Evolutionary conservation across 2,329 filamentous ascomycete species (phyloP), one percentile per base, ranked within the genome.

Genomic region (Nannizziopsis barbatae): DNA sequence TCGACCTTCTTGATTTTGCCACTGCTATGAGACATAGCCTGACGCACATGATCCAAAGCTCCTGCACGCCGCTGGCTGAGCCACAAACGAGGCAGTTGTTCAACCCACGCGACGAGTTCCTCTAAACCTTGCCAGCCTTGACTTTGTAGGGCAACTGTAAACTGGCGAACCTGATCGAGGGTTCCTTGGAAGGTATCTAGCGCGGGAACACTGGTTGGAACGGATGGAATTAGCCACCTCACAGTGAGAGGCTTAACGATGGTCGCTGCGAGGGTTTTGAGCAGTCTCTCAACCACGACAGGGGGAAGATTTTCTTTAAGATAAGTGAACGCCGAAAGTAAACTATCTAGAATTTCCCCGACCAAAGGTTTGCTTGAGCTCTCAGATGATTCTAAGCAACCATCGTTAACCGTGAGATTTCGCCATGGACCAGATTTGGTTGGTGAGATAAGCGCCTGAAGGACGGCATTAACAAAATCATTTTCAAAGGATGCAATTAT

Each of bases 31-130:
- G 80, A 74, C 2, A 95, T 73, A 40, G 83, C 76, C 15, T 68
- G 75, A 18, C 92, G 79, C 10, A 93, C 80, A 31, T 77, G 75
- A 52, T 89, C 83, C 18, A 98, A 74, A 0, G 86, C 81, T 31
- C 76, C 80, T 58, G 94, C 88, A 58, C 85, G 80, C 55, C 88
- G 83, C 62, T 87, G 90, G 1, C 78, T 78, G 11, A 96, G 75
- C 92, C 92, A 98, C 20, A 87, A 81, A 50, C 80, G 79, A 0
- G 88, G 85, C 1, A 86, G 84, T 52, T 83, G 81, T 36, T 81
- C 77, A 0, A 86, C 81, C 90, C 92, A 98, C 18, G 86, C 79
- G 39, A 77, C 73, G 33, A 98, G 68, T 30, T 82, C 77, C 47
- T 69, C 67, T 41, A 74, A 69, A 2, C 75, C 76, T 12, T 74